Conservation (phyloP, 2,329 filamentous ascomycete species). For the Aureobasidium lini region DNA sequence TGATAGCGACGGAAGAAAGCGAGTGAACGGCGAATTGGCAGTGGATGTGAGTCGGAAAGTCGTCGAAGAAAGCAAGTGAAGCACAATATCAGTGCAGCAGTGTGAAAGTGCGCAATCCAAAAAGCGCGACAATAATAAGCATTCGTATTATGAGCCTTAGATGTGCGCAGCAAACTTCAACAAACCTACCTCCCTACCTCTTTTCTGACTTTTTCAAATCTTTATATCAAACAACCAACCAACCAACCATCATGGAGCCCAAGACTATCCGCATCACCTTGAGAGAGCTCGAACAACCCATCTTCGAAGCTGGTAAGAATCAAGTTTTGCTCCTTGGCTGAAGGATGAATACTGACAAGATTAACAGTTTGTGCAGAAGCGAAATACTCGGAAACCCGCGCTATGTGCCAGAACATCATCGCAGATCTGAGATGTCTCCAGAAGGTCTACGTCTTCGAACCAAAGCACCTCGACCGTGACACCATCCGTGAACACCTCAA, state of each 20-base stretch:
- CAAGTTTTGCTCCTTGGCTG: background rate
- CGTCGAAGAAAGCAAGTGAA: background rate
- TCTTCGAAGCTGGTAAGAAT: background rate
- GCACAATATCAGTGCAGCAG: background rate
- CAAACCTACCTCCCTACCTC: background rate
- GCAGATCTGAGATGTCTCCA: background rate
- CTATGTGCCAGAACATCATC: background rate
- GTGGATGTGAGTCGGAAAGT: background rate
- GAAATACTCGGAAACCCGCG: background rate
- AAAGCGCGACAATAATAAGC: background rate
- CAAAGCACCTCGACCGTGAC: conserved; percentile 3
- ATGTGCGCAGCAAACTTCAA: background rate
- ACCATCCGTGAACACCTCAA: background rate
- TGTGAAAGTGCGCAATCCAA: background rate
- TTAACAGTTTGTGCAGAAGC: background rate
- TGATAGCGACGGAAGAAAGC: too few species aligned
- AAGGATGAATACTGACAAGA: background rate
- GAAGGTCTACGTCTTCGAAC: background rate
- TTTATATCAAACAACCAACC: background rate
- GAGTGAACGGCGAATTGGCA: background rate
- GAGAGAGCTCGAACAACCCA: background rate
- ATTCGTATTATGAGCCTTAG: background rate
- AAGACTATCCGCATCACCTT: background rate
- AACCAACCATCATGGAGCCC: background rate
- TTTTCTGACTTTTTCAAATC: background rate